Conservation (phyloP, 352 stramenopile species). For the Aphanomyces stellatus region DNA sequence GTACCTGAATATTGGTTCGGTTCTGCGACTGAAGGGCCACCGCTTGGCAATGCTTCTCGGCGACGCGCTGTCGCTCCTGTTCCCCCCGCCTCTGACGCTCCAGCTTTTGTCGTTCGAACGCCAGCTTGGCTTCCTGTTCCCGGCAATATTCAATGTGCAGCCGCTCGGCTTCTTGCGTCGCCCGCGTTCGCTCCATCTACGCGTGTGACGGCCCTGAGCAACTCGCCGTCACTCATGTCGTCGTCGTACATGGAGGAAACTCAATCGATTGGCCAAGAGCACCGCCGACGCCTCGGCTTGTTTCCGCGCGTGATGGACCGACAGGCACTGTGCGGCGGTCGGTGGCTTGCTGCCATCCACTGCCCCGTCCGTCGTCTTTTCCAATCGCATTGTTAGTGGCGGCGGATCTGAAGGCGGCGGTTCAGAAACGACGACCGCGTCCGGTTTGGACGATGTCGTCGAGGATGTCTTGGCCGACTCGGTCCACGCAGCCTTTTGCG, state of each 20-base stretch:
- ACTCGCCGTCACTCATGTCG: background rate
- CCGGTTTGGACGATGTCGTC: too few relatives aligned
- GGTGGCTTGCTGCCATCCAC: too few relatives aligned
- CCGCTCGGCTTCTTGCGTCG: background rate
- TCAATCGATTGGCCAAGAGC: background rate
- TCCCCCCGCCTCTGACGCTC: background rate
- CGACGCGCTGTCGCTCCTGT: background rate
- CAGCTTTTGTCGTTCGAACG: background rate
- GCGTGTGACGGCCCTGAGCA: too few relatives aligned
- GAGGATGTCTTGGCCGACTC: too few relatives aligned
- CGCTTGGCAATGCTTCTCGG: background rate
- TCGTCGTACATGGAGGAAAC: constrained; percentile 1
- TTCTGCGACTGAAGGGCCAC: background rate
- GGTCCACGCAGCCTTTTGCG: background rate
- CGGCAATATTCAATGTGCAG: constrained; percentile 2
- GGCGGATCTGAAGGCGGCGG: background rate
- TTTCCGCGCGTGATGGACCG: background rate
- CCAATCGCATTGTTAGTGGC: background rate
- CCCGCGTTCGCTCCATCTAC: constrained; percentile 7
- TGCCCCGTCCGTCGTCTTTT: background rate
- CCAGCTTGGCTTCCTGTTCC: background rate
- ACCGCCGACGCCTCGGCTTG: background rate
- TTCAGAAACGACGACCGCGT: too few relatives aligned
- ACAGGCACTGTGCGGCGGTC: background rate
- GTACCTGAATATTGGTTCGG: background rate